phyloP scores from a whole-genome alignment of 2,329 filamentous ascomycete genomes.

The Davidsoniella virescens region DNA sequence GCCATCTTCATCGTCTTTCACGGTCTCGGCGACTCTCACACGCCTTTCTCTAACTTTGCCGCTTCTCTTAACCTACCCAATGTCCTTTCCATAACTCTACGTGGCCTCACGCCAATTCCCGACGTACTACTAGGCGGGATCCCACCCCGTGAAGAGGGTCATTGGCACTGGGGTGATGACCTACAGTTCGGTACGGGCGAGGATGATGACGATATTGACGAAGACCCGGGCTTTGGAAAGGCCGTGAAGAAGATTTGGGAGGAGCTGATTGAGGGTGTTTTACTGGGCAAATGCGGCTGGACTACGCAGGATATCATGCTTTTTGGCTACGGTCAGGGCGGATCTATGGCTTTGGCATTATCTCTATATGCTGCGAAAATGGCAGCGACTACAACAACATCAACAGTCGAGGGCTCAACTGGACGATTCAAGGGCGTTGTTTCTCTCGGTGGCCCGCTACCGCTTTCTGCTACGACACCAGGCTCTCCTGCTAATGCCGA shows the following conservation, averaged over 20 bases:
- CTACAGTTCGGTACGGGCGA: conserved; percentile 34
- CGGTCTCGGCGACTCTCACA: conserved; percentile 62
- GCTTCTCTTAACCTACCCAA: conserved; percentile 56
- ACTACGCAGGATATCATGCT: conserved; percentile 41
- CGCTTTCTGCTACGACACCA: conserved; percentile 31
- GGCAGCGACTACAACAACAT: neutral
- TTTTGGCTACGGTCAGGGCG: conserved; percentile 53
- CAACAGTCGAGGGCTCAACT: conserved; percentile 6
- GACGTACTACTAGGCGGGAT: conserved; percentile 39
- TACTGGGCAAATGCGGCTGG: conserved; percentile 44
- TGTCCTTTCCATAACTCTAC: conserved; percentile 58
- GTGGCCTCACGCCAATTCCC: conserved; percentile 53
- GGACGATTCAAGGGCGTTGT: conserved; percentile 39
- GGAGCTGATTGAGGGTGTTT: conserved; percentile 32
- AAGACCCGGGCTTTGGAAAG: conserved; percentile 43
- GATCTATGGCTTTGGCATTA: conserved; percentile 41
- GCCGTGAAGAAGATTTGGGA: conserved; percentile 31
- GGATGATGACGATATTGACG: conserved; percentile 28
- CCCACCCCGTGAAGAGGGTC: conserved; percentile 14
- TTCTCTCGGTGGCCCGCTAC: conserved; percentile 44
- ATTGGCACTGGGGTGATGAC: conserved; percentile 55
- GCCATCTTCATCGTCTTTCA: conserved; percentile 71
- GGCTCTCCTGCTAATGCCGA: conserved; percentile 17
- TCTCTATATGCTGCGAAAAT: conserved; percentile 22
- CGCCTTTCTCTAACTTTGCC: conserved; percentile 53